Evolutionary conservation across 2,329 filamentous ascomycete genomes (phyloP).

Genomic region (Scedosporium aurantiacum): DNA sequence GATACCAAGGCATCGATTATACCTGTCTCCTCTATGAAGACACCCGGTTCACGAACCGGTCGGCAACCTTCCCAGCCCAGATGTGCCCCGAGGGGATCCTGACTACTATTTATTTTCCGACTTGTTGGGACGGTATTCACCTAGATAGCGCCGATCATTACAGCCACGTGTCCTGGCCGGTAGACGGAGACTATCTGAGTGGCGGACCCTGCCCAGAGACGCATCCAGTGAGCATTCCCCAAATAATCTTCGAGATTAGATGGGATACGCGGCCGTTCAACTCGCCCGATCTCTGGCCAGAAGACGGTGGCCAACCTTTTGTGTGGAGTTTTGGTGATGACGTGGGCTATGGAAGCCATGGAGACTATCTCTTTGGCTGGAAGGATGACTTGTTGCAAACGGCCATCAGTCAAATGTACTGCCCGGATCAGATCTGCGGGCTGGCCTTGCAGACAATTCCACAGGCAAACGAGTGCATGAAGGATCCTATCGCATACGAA

Average conservation of each 20-base stretch:
- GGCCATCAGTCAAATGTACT: constrained; percentile 15
- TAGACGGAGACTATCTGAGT: constrained; percentile 14
- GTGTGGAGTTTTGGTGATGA: constrained; percentile 18
- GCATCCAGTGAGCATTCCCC: constrained; percentile 28
- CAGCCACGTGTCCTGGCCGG: constrained; percentile 33
- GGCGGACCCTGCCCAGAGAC: constrained; percentile 21
- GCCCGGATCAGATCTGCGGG: constrained; percentile 1
- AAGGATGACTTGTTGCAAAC: constrained; percentile 20
- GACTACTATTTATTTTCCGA: constrained; percentile 39
- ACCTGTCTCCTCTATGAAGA: constrained; percentile 34
- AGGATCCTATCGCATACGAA: background rate
- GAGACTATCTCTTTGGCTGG: constrained; percentile 29
- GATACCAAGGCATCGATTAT: constrained; percentile 30
- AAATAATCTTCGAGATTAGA: constrained; percentile 28
- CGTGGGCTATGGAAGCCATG: constrained; percentile 25
- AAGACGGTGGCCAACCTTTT: constrained; percentile 21
- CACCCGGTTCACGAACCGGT: constrained; percentile 37
- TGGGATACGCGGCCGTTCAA: constrained; percentile 28
- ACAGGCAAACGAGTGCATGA: background rate
- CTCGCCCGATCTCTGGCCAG: constrained; percentile 11
- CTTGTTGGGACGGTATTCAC: constrained; percentile 44
- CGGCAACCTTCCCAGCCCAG: constrained; percentile 34
- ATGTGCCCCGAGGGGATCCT: constrained; percentile 39
- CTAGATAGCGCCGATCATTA: constrained; percentile 41
- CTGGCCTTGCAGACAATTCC: background rate